A percentile compares a stretch with the other conserved stretches of the same genome.
Evolutionary conservation across 1,284 basidiomycete genomes (phyloP).

Genomic region (Tremellales sp.): DNA sequence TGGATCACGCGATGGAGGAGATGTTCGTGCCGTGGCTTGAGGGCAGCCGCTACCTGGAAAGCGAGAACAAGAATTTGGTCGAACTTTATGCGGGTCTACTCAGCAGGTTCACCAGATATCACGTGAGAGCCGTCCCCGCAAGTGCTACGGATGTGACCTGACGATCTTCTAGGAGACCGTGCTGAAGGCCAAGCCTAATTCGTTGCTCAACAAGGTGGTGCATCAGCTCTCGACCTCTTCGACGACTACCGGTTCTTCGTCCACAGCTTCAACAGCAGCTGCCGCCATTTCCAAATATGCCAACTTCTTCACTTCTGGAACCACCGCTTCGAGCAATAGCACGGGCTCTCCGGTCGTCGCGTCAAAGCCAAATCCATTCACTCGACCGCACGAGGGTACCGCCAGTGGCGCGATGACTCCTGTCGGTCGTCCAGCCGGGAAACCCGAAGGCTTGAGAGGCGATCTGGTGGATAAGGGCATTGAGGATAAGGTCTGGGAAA

Average conservation of each 20-base stretch:
- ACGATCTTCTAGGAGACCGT: conserved; percentile 58
- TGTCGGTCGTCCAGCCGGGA: conserved; percentile 4
- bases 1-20: conserved; percentile 93
- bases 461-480: conserved; percentile 21
- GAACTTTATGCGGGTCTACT: conserved; percentile 77
- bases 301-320: conserved; percentile 54
- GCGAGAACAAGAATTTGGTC: conserved; percentile 80
- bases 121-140: conserved; percentile 58
- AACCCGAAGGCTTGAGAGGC: conserved; percentile 11
- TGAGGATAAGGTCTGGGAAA: conserved; percentile 69
- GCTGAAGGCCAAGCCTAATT: conserved; percentile 75
- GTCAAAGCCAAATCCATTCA: conserved; percentile 10
- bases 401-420: conserved; percentile 7
- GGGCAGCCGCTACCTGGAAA: conserved; percentile 85
- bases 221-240: conserved; percentile 79
- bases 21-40: conserved; percentile 93
- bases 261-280: conserved; percentile 58
- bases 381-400: conserved; percentile 1
- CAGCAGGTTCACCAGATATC: conserved; percentile 76
- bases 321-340: conserved; percentile 5
- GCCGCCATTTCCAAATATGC: conserved; percentile 62
- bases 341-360: conserved; percentile 3
- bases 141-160: neutral
- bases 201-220: conserved; percentile 86
- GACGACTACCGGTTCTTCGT: conserved; percentile 57